Conservation (phyloP, 2,329 filamentous ascomycete species). For the Passalora sequoiae region DNA sequence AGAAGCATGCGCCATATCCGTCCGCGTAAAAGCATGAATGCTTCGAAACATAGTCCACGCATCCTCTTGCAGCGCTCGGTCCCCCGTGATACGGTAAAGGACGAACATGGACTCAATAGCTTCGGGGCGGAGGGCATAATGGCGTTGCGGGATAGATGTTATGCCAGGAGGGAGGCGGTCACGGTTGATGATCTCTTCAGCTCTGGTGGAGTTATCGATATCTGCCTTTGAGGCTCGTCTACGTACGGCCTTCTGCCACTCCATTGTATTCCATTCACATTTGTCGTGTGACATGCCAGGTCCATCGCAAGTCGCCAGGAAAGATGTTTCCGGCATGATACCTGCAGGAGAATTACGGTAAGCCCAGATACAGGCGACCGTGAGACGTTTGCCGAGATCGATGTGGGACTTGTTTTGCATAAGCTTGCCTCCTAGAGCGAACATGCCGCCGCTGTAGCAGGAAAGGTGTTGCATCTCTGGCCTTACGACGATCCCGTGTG, state of each 20-base stretch:
- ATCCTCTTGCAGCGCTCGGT: conserved; percentile 42
- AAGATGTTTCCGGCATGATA: conserved; percentile 58
- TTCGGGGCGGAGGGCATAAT: conserved; percentile 50
- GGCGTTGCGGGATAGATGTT: conserved; percentile 39
- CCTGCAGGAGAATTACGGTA: conserved; percentile 53
- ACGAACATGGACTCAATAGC: conserved; percentile 59
- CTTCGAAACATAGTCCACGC: conserved; percentile 49
- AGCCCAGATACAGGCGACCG: conserved; percentile 59
- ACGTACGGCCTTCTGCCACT: conserved; percentile 42
- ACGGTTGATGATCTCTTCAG: too few relatives aligned
- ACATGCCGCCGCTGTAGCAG: conserved; percentile 60
- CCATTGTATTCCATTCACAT: conserved; percentile 52
- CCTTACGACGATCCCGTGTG: conserved; percentile 33
- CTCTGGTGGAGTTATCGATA: conserved; percentile 34
- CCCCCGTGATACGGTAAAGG: conserved; percentile 56
- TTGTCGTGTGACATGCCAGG: conserved; percentile 30
- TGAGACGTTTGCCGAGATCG: conserved; percentile 52
- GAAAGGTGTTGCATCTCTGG: conserved; percentile 54
- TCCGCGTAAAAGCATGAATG: conserved; percentile 41
- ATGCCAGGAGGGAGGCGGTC: conserved; percentile 44
- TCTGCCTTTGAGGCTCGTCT: conserved; percentile 22
- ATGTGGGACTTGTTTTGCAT: conserved; percentile 52
- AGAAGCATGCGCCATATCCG: conserved; percentile 44
- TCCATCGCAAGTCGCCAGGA: conserved; percentile 49
- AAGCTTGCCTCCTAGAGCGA: conserved; percentile 53